phyloP scores from a whole-genome alignment of 192 early-diverging fungal species.

The Umbelopsis sp. region DNA sequence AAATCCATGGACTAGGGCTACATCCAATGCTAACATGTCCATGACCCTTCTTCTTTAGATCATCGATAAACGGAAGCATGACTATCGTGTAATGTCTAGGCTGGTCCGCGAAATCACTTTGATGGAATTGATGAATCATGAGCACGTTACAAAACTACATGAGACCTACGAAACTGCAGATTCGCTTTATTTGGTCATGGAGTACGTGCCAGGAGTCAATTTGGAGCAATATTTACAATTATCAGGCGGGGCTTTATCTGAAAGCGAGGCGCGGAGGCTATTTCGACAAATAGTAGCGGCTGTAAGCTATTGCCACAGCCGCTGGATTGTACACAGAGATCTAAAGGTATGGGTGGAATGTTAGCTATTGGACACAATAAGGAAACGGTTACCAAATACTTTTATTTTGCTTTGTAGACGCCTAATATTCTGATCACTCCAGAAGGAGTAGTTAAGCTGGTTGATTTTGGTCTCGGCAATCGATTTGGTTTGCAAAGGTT shows the following conservation, averaged over 20 bases:
- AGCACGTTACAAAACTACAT: conserved; percentile 85
- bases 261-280: conserved; percentile 80
- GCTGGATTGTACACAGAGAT: conserved; percentile 76
- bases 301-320: conserved; percentile 70
- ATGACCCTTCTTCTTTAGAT: conserved; percentile 20
- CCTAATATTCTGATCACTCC: conserved; percentile 81
- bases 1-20: background rate
- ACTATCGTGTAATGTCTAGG: conserved; percentile 52
- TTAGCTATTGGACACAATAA: background rate
- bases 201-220: conserved; percentile 83
- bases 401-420: conserved; percentile 22
- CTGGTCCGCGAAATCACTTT: conserved; percentile 79
- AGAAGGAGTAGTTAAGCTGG: conserved; percentile 73
- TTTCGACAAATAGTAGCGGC: conserved; percentile 85
- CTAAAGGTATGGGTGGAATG: conserved; percentile 66
- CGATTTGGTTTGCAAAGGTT: conserved; percentile 73
- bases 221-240: conserved; percentile 83
- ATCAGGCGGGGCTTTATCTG: conserved; percentile 69
- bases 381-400: background rate
- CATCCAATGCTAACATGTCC: too few relatives aligned
- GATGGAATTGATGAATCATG: conserved; percentile 86
- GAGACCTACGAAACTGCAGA: conserved; percentile 81
- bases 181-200: conserved; percentile 85
- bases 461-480: conserved; percentile 92
- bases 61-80: conserved; percentile 54